Base-by-base conservation (phyloP, 148 eudicot species). In the Salicornia ramosissima region DNA sequence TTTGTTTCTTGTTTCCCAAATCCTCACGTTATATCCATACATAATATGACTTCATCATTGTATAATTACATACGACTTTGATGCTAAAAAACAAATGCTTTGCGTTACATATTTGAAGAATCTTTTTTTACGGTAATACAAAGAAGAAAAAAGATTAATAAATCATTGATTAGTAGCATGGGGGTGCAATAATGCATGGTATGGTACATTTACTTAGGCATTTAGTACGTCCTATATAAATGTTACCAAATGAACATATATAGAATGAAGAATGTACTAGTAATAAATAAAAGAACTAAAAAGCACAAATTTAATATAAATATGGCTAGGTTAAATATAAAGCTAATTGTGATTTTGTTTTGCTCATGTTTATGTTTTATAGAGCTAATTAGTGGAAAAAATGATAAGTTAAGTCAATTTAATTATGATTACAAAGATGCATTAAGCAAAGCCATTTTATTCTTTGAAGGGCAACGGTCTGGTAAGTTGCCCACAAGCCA, bases 391-490 rank as follows among this genome's bases (percentile, higher is more conserved):
- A 10, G 28, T 45, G 76, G 76, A n/a, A 58, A 53, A 67, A 60
- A 71, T 31, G 63, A 61, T 49, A 28, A 40, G 6, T 9, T 34
- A 16, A 58, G 28, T 58, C 50, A 68, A 49, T 22, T 68, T 71
- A 71, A 66, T 15, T 69, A 69, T 43, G 79, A 86, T 40, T 92
- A 92, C 79, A 60, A 60, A 50, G 90, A 82, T 58, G 93, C 91
- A 24, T 78, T 92, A 13, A 64, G 57, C 25, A 90, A 90, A 78
- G 83, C 91, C 21, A 90, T 92, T 25, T 67, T 92, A 76, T 92
- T 92, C 82, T 92, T 90, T 21, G 97, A 92, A 86, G 97, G 97
- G 3, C 97, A 92, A 66, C 80, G 97, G 5, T 92, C 97, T 0
- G 97, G 97, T 18, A 87, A 88, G 68, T 79, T 92, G 68, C 90